phyloP scores from a whole-genome alignment of 495 filamentous ascomycete genomes.

The Hypoxylon trugodes region DNA sequence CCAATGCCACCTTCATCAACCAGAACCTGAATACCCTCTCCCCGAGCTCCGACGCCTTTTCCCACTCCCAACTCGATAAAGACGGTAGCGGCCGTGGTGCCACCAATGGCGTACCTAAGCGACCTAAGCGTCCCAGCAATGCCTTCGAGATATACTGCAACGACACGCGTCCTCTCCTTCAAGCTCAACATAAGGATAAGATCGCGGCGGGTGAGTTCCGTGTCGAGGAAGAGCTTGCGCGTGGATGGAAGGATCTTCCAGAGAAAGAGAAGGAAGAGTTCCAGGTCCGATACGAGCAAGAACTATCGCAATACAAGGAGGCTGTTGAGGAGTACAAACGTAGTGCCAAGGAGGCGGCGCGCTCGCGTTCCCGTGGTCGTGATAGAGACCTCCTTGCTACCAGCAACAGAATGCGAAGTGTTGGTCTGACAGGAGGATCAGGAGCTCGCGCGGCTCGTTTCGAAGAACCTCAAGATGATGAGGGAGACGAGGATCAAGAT shows the following conservation, averaged over 20 bases:
- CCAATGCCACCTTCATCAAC: slow-evolving; percentile 52
- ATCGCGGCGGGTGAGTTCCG: slow-evolving; percentile 48
- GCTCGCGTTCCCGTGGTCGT: slow-evolving; percentile 40
- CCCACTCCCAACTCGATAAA: slow-evolving; percentile 46
- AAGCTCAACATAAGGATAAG: slow-evolving; percentile 48
- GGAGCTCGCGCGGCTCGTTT: slow-evolving; percentile 35
- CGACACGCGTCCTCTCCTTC: slow-evolving; percentile 50
- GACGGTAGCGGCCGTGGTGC: slow-evolving; percentile 39
- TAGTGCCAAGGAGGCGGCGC: slow-evolving; percentile 46
- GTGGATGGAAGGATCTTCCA: slow-evolving; percentile 58
- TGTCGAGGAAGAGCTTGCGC: slow-evolving; percentile 56
- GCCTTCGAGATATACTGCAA: slow-evolving; percentile 63
- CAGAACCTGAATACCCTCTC: slow-evolving; percentile 55
- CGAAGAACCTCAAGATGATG: slow-evolving; percentile 40
- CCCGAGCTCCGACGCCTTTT: slow-evolving; percentile 58
- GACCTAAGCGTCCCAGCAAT: slow-evolving; percentile 53
- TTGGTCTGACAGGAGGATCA: slow-evolving; percentile 23
- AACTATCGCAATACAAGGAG: slow-evolving; percentile 53
- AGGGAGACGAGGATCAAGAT: slow-evolving; percentile 42
- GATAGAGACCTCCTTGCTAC: slow-evolving; percentile 17
- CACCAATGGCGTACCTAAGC: slow-evolving; percentile 43
- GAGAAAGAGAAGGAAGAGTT: slow-evolving; percentile 56
- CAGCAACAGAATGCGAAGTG: slow-evolving; percentile 1
- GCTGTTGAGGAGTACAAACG: slow-evolving; percentile 46
- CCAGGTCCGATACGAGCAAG: slow-evolving; percentile 50